Evolutionary conservation across 2,329 filamentous ascomycete genomes (phyloP).

Genomic region (Daldinia eschscholtzii): DNA sequence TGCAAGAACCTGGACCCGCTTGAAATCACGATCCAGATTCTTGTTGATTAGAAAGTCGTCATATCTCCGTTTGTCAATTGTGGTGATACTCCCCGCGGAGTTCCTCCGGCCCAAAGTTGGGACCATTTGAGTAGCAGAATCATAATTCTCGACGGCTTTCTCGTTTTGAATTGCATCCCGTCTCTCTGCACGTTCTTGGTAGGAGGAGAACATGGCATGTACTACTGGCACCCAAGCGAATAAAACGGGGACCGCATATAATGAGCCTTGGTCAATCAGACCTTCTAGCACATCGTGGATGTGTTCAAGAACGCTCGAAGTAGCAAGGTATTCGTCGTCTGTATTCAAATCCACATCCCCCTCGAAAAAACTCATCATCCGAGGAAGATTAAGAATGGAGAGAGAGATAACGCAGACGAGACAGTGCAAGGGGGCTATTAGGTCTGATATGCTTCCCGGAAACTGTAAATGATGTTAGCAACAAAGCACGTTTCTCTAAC

Average conservation of each 20-base stretch:
- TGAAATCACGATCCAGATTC: slow-evolving; percentile 64
- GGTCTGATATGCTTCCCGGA: slow-evolving; percentile 52
- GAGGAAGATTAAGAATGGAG: slow-evolving; percentile 75
- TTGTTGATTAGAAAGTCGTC: slow-evolving; percentile 68
- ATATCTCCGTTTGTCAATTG: slow-evolving; percentile 70
- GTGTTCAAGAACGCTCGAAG: slow-evolving; percentile 75
- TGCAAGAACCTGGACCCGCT: slow-evolving; percentile 65
- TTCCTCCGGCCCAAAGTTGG: slow-evolving; percentile 63
- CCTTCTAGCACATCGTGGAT: slow-evolving; percentile 78
- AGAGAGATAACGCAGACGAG: slow-evolving; percentile 79
- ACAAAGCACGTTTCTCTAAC: slow-evolving; percentile 49
- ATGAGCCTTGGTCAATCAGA: slow-evolving; percentile 67
- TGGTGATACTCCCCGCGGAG: slow-evolving; percentile 72
- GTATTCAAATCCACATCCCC: slow-evolving; percentile 61
- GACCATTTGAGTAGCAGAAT: slow-evolving; percentile 61
- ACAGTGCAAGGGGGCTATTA: slow-evolving; percentile 75
- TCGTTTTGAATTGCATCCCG: slow-evolving; percentile 70
- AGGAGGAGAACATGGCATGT: slow-evolving; percentile 74
- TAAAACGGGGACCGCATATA: slow-evolving; percentile 77
- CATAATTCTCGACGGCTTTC: slow-evolving; percentile 67
- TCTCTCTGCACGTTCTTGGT: slow-evolving; percentile 71
- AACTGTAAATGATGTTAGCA: slow-evolving; percentile 54
- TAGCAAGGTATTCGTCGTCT: slow-evolving; percentile 72
- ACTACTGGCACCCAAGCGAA: slow-evolving; percentile 87
- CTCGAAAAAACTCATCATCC: slow-evolving; percentile 68